Evolutionary conservation across 257 asterid species (phyloP).

Genomic region (Paraleonurus japonicus): DNA sequence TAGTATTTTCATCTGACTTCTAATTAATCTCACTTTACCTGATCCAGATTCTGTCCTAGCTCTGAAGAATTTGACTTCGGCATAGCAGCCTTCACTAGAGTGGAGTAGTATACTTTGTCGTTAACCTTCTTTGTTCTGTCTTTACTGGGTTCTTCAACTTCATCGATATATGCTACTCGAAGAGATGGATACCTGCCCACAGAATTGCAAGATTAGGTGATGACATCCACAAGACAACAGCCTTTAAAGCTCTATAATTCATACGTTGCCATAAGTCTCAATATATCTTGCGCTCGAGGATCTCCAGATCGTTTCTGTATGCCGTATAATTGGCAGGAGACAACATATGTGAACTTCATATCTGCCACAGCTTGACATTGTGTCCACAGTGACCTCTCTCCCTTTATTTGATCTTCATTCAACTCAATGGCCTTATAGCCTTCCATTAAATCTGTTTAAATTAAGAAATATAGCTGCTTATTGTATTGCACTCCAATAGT

Average conservation of each 20-base stretch:
- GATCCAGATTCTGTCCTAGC: constrained; percentile 93
- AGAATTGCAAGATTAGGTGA: constrained; percentile 23
- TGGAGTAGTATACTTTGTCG: constrained; percentile 86
- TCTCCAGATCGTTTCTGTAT: constrained; percentile 95
- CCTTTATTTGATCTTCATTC: constrained; percentile 96
- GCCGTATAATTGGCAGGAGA: constrained; percentile 91
- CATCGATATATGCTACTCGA: constrained; percentile 97
- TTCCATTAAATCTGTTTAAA: constrained; percentile 79
- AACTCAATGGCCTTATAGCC: constrained; percentile 96
- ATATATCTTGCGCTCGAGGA: constrained; percentile 85
- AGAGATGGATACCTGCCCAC: constrained; percentile 86
- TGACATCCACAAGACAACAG: constrained; percentile 4
- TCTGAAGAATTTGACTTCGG: constrained; percentile 83
- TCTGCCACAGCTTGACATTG: constrained; percentile 99
- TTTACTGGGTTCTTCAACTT: constrained; percentile 92
- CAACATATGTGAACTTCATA: constrained; percentile 97
- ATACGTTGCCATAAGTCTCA: constrained; percentile 88
- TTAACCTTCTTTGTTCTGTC: constrained; percentile 74
- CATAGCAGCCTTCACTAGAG: constrained; percentile 92
- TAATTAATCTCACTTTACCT: constrained; percentile 46
- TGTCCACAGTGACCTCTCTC: constrained; percentile 91
- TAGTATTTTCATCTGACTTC: constrained; percentile 18
- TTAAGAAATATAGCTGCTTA: constrained; percentile 19
- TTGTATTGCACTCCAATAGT: background rate
- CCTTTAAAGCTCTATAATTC: constrained; percentile 20